Evolutionary conservation across 78 protist species (phyloP).

Genomic region (Dictyostelium purpureum): DNA sequence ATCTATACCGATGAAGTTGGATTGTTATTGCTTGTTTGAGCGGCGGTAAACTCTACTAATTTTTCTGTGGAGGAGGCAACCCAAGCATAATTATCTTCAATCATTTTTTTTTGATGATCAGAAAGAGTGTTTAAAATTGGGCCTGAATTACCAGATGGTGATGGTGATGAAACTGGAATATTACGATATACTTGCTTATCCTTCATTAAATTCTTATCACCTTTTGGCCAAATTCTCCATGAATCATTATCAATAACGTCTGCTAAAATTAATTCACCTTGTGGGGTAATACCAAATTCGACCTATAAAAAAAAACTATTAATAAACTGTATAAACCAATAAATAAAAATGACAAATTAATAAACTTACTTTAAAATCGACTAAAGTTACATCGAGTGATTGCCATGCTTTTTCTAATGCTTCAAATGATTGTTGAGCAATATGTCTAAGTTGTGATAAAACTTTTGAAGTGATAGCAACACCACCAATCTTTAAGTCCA

Average conservation of each 20-base stretch:
- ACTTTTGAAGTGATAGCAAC: constrained; percentile 30
- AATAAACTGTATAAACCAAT: neutral
- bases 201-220: constrained; percentile 55
- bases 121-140: constrained; percentile 16
- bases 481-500: constrained; percentile 70
- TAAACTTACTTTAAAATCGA: constrained; percentile 66
- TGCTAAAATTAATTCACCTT: constrained; percentile 68
- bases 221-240: constrained; percentile 81
- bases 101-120: constrained; percentile 13
- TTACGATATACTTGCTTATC: constrained; percentile 76
- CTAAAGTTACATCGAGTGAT: constrained; percentile 60
- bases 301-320: constrained; percentile 4
- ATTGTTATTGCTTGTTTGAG: neutral
- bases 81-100: constrained; percentile 63
- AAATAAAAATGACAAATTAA: neutral
- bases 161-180: constrained; percentile 5
- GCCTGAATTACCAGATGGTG: neutral
- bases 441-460: constrained; percentile 46
- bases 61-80: constrained; percentile 62
- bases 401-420: constrained; percentile 72
- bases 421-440: constrained; percentile 65
- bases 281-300: constrained; percentile 76
- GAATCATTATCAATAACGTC: constrained; percentile 82
- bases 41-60: constrained; percentile 22
- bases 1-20: constrained; percentile 28